Evolutionary conservation across 345 rosid species (phyloP), one percentile per base, ranked within the genome.

Genomic region (Limnanthes douglasii): DNA sequence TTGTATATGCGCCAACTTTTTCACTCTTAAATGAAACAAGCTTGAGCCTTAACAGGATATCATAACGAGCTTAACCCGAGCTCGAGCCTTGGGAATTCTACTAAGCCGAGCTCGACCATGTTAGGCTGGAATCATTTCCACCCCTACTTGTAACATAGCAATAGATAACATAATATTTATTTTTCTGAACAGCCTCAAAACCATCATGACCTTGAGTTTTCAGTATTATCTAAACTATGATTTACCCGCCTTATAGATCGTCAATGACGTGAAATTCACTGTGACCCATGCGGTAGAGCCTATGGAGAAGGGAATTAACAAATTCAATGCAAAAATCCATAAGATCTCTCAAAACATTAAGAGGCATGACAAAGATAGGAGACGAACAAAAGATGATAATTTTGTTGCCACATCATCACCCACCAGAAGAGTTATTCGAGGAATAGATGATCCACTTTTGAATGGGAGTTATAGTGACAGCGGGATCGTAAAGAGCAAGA

Each of bases 271-370:
- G 55, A 85, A 46, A 62, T 81, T 81, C 69, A 81, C 99, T 0
- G 93, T 92, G 46, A 85, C 68, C 60, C 96, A 84, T 62, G 99
- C 99, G 2, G 96, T 80, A 47, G 93, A 71, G 60, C 99, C 96
- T 20, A 65, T 92, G 64, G 99, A 92, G 56, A 85, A 92, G 62
- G 93, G 96, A 20, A 71, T 92, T 46, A 71, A 88, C 3, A 80
- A 68, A 59, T 83, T 88, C 57, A 88, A 88, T 45, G 76, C 79
- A 64, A 80, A 90, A 56, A 34, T 80, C 52, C 82, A 80, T 52
- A 84, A 65, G 59, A 75, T 90, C 56, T 90, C 98, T 15, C 72
- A 75, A 50, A 79, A 79, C 69, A 83, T 88, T 6, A 88, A 77
- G 66, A 74, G 52, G 51, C 80, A 71, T 5, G 84, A 75, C 70